phyloP scores from a whole-genome alignment of 306 rosid species.

The Astragalus glycyphyllos region DNA sequence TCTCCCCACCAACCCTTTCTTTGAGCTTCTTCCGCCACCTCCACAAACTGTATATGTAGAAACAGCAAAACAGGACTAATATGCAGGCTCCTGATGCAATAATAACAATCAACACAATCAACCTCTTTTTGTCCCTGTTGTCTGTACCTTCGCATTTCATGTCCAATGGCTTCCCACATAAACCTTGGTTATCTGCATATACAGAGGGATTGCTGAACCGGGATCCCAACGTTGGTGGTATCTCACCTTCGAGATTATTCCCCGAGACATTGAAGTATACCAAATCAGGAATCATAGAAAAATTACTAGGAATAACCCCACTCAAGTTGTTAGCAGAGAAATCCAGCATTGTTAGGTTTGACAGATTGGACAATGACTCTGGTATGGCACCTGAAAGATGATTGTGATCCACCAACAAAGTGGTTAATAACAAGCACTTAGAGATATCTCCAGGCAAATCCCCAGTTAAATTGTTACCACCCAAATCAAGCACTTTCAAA shows the following conservation, averaged over 20 bases:
- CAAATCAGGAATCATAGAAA: constrained; percentile 59
- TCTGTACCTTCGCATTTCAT: constrained; percentile 47
- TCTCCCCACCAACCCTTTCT: constrained; percentile 70
- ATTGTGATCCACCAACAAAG: constrained; percentile 62
- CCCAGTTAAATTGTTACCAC: constrained; percentile 74
- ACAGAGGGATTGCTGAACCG: constrained; percentile 64
- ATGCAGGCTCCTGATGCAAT: constrained; percentile 62
- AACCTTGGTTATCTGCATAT: constrained; percentile 58
- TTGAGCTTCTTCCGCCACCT: constrained; percentile 88
- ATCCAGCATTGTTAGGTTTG: constrained; percentile 63
- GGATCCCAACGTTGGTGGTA: constrained; percentile 70
- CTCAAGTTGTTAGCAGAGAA: constrained; percentile 83
- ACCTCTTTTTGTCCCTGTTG: constrained; percentile 54
- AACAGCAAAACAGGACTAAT: constrained; percentile 76
- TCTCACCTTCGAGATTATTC: constrained; percentile 76
- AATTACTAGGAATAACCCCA: constrained; percentile 68
- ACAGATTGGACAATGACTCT: constrained; percentile 60
- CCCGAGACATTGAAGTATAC: constrained; percentile 73
- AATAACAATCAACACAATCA: constrained; percentile 63
- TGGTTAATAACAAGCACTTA: constrained; percentile 59
- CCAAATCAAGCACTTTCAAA: constrained; percentile 72
- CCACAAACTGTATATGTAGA: constrained; percentile 75
- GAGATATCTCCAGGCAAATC: constrained; percentile 77
- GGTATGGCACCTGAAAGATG: constrained; percentile 76
- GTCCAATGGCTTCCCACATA: constrained; percentile 79